Evolutionary conservation across 148 eudicot genomes (phyloP), one percentile per base, ranked within the genome.

Genomic region (Cornus kousa): DNA sequence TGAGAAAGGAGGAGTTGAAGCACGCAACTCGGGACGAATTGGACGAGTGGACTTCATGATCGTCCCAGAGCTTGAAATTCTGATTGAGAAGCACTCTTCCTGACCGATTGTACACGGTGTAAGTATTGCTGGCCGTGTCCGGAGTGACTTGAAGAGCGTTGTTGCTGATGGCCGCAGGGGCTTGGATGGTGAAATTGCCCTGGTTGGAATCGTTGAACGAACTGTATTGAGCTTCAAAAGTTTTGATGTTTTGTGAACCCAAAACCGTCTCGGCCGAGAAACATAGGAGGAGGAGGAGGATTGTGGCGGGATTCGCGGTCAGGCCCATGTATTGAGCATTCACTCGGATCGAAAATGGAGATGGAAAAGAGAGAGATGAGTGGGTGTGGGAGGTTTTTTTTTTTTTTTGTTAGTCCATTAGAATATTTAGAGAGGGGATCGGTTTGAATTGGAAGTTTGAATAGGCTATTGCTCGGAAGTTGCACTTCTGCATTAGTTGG

Each of bases 121-220:
- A 87, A 79, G 80, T 77, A 13, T 14, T 4, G 7, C 88, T 86
- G 65, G 72, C 82, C 1, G 97, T 83, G 64, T 94, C 97, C 1
- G 92, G 94, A 8, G 98, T 94, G 24, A 94, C 39, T 79, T 94
- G 98, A 14, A 94, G 82, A 8, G 98, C 98, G 0, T 57, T 17
- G 50, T 94, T 87, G 85, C 74, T 84, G 66, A 92, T 93, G 13
- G 74, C 87, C 2, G 98, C 90, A 7, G 86, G 81, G 0, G 35
- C 0, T 0, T 81, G 65, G 5, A 90, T 85, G 1, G 68, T 5
- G 53, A 90, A 85, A 1, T 5, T 19, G 48, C 0, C 19, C 71
- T 77, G 20, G 53, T 79, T 72, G 77, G 77, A 22, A 13, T 77
- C 67, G 81, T 88, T 60, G 75, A 94, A 92, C 9, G 88, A 81